A percentile compares a stretch with the other conserved stretches of the same genome.
Conservation (phyloP, 2,329 filamentous ascomycete genomes). For the Mollisiaceae sp. region DNA sequence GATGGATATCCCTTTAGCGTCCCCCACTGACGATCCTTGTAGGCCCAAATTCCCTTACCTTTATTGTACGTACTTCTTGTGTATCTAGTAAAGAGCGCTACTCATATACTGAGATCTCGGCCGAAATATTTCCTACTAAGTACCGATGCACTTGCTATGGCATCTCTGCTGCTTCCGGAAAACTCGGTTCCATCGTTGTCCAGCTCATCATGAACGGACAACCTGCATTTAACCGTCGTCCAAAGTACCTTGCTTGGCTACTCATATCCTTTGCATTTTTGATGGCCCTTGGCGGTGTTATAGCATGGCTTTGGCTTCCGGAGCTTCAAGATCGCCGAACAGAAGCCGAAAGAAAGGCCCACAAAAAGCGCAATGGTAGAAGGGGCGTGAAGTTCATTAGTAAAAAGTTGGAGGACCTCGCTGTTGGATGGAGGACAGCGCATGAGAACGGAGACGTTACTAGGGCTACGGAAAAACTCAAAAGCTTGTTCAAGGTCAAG, state of each 20-base stretch:
- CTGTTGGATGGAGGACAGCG: too few species aligned
- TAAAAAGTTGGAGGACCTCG: too few species aligned
- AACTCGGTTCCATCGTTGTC: conserved; percentile 57
- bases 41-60: neutral
- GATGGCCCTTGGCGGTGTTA: neutral
- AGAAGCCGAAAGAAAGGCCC: too few species aligned
- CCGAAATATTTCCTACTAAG: conserved; percentile 66
- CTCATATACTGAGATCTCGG: neutral
- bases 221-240: neutral
- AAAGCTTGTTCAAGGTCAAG: too few species aligned
- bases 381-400: too few species aligned
- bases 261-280: neutral
- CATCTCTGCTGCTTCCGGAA: conserved; percentile 64
- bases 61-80: too few species aligned
- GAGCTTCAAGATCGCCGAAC: neutral
- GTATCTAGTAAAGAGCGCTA: too few species aligned
- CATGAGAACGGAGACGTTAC: too few species aligned
- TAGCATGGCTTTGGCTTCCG: neutral
- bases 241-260: neutral
- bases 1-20: too few species aligned
- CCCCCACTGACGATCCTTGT: neutral
- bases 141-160: conserved; percentile 68
- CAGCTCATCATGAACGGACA: conserved; percentile 21
- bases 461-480: too few species aligned
- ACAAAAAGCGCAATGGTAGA: too few species aligned